Conservation (phyloP, 208 protist species). For the Angomonas ambiguus region DNA sequence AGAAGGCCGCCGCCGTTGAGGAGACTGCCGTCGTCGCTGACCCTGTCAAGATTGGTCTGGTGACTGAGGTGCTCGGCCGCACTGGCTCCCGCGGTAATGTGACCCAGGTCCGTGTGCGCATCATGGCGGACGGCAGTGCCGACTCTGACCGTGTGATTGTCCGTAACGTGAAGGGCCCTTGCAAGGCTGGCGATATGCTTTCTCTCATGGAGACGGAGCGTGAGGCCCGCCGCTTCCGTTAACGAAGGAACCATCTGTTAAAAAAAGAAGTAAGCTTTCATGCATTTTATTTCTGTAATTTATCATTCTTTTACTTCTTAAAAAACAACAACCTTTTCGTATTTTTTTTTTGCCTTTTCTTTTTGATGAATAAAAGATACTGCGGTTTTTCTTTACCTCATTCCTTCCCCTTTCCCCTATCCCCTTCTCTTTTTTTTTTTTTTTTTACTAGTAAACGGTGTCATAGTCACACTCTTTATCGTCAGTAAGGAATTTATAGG, state of each 20-base stretch:
- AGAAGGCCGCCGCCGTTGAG: constrained; percentile 71
- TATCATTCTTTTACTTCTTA: not conserved
- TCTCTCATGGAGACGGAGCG: constrained; percentile 99
- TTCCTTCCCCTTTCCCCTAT: not conserved
- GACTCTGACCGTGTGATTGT: constrained; percentile 95
- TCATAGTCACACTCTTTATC: no score
- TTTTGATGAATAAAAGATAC: constrained; percentile 9
- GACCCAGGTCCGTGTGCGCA: constrained; percentile 96
- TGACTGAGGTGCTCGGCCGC: constrained; percentile 98
- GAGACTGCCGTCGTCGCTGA: constrained; percentile 60
- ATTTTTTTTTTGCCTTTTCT: constrained; percentile 14
- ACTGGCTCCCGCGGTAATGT: constrained; percentile 99
- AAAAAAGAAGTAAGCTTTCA: no score
- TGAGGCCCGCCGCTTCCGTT: constrained; percentile 99
- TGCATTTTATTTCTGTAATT: constrained; percentile 14
- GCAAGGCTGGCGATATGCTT: constrained; percentile 98
- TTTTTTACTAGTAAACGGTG: constrained; percentile 7
- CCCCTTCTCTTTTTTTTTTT: constrained; percentile 19
- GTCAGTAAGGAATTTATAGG: no score
- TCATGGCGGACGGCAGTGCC: constrained; percentile 89
- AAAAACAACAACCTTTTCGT: constrained; percentile 18
- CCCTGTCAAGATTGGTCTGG: constrained; percentile 92
- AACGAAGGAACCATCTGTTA: constrained; percentile 36
- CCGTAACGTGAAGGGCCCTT: constrained; percentile 99
- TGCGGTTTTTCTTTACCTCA: not conserved